Evolutionary conservation across 306 rosid genomes (phyloP), one percentile per base, ranked within the genome.

Genomic region (Urtica urens): DNA sequence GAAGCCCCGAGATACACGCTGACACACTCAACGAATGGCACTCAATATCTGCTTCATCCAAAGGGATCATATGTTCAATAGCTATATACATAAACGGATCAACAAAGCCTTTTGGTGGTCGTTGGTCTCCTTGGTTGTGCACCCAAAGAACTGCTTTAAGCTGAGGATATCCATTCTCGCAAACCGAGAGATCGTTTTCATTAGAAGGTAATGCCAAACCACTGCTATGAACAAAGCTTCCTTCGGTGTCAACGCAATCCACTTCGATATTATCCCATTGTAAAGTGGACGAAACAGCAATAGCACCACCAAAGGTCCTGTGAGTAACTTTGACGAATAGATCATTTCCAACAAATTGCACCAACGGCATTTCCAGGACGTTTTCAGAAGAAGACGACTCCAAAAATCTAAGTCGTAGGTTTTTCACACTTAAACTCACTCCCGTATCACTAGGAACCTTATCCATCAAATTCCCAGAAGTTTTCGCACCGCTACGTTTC

Each of bases 361-460:
- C 94, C n/a, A 88, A 75, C 42, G 94, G 96, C 65, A 72, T 68
- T 57, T 75, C 94, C 72, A 78, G 79, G 39, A 62, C 62, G 78
- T 59, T 72, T 56, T 64, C 13, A 25, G 81, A 62, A 63, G 93
- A 78, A 63, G 93, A 78, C n/a, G 93, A 70, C 77, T 87, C 96
- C 60, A 87, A 61, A 77, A 87, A 87, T 67, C 68, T 72, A 73
- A 83, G 87, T 54, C 78, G 93, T 61, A 80, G 79, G 63, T 65
- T 70, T 52, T 73, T 80, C 54, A 83, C 76, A 10, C 59, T 58
- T 55, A 87, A 69, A 68, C 76, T 80, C 65, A 78, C 83, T 48
- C 93, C 94, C 46, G 94, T 72, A 71, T 87, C 96, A 55, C 92
- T 72, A 57, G 96, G 96, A 76, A 76, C 87, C 78, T 80, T 83